Evolutionary conservation across 2,329 filamentous ascomycete species (phyloP).

Genomic region (Thelonectria olida): DNA sequence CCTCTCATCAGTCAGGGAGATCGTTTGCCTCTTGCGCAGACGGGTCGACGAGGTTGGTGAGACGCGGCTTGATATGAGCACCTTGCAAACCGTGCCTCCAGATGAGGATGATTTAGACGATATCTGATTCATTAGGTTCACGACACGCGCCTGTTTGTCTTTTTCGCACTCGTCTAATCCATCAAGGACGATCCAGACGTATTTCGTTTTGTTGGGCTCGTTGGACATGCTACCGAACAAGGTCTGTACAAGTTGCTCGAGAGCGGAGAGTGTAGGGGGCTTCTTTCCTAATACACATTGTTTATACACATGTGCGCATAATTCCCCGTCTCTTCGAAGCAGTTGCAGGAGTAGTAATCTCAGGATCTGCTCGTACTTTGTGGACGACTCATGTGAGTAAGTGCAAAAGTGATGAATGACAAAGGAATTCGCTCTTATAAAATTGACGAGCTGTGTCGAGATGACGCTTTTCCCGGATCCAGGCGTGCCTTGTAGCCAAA

Average conservation of each 20-base stretch:
- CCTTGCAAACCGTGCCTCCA: slow-evolving; percentile 15
- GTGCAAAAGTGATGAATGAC: slow-evolving; percentile 24
- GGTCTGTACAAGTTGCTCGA: slow-evolving; percentile 17
- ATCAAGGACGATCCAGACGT: slow-evolving; percentile 22
- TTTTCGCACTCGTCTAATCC: slow-evolving; percentile 23
- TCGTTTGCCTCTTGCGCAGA: slow-evolving; percentile 4
- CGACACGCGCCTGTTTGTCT: slow-evolving; percentile 3
- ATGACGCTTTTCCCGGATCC: slow-evolving; percentile 29
- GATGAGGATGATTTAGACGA: not conserved
- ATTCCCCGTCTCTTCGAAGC: slow-evolving; percentile 14
- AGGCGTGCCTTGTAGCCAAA: slow-evolving; percentile 23
- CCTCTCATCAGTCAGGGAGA: slow-evolving; percentile 25
- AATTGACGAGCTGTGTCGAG: slow-evolving; percentile 21
- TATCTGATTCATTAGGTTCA: slow-evolving; percentile 18
- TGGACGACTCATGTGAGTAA: slow-evolving; percentile 12
- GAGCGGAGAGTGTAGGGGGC: fast-evolving
- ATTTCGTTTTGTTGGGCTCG: not conserved
- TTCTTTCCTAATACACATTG: slow-evolving; percentile 25
- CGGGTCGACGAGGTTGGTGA: not conserved
- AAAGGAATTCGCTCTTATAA: not conserved
- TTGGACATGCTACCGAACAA: slow-evolving; percentile 12
- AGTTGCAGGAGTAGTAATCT: slow-evolving; percentile 18
- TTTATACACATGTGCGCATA: slow-evolving; percentile 19
- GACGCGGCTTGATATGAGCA: slow-evolving; percentile 14
- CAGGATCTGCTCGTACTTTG: slow-evolving; percentile 17